Evolutionary conservation across 352 stramenopile genomes (phyloP), one percentile per base, ranked within the genome.

Genomic region (Pilasporangium apinafurcum): DNA sequence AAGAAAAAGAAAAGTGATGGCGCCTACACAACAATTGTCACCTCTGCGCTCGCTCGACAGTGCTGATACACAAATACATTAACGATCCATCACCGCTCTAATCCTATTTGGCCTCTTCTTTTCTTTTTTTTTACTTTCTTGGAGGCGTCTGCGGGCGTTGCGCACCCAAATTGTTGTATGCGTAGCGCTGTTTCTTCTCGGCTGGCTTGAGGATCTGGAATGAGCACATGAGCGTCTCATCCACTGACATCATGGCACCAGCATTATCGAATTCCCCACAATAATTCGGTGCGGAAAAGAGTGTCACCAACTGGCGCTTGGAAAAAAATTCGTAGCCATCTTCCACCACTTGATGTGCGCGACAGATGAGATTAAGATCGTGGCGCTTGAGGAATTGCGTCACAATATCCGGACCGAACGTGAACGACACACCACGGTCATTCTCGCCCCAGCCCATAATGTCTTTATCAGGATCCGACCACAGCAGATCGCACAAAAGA

Each of bases 301-400:
- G 83, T 8, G 97, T 99, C 7, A 99, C 96, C 21, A 99, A 83
- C 61, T 98, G 96, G 39, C 97, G 82, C 28, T 93, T 85, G 2
- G 96, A 96, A 61, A 99, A 99, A 68, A 99, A 99, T 68, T 99
- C 97, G 73, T 99, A 99, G 26, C 97, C 97, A 60, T 99, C 97
- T 62, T 98, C 95, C 80, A 87, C 76, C 22, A 96, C 68, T 38
- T 98, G 90, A 65, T 99, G 95, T 13, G 95, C 95, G 51, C 96
- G 77, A 51, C 95, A 98, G 63, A 99, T 98, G 39, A 99, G 79
- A 62, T 98, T 95, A 26, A 99, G 71, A 59, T 98, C 96, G 52
- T 99, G 96, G 50, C 95, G 87, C 55, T 97, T 85, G 21, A 99
- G 73, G 65, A 99, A 99, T 56, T 98, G 88, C 27, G 83, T 85